phyloP scores from a whole-genome alignment of 345 rosid species.

The Eucalyptus leucophloia region DNA sequence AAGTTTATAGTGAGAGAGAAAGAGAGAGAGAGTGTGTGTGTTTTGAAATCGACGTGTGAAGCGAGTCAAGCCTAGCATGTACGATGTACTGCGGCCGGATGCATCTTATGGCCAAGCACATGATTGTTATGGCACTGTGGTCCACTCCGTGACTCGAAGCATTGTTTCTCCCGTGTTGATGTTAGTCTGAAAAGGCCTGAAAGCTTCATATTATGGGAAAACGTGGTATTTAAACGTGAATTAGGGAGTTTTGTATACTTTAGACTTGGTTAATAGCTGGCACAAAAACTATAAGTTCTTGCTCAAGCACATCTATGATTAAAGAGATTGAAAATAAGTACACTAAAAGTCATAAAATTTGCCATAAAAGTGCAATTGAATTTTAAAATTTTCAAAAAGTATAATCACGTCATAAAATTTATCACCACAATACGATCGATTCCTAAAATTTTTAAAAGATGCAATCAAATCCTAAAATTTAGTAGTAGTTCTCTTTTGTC shows the following conservation, averaged over 20 bases:
- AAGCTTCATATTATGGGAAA: not conserved
- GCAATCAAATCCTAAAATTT: rapidly evolving
- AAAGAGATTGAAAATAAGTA: not conserved
- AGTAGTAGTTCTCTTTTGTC: not conserved
- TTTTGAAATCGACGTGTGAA: not conserved
- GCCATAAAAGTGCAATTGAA: rapidly evolving
- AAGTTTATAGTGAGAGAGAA: not conserved
- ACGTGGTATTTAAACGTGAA: not conserved
- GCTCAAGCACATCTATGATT: not conserved
- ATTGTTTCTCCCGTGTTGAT: not conserved
- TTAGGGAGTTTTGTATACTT: not conserved
- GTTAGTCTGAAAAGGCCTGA: not conserved
- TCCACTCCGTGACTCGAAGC: not conserved
- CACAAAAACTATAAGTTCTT: not conserved
- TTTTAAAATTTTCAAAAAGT: too few species aligned
- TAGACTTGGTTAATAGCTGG: not conserved
- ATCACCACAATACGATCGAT: rapidly evolving
- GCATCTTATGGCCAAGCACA: not conserved
- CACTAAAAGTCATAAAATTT: not conserved
- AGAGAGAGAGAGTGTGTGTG: not conserved
- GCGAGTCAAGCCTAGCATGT: not conserved
- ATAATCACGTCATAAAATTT: too few species aligned
- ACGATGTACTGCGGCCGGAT: not conserved
- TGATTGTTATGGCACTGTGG: not conserved
- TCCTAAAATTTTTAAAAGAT: too few species aligned